Conservation (phyloP, 225 moss, liverwort and hornwort genomes). For the Sphagnum tenellum region DNA sequence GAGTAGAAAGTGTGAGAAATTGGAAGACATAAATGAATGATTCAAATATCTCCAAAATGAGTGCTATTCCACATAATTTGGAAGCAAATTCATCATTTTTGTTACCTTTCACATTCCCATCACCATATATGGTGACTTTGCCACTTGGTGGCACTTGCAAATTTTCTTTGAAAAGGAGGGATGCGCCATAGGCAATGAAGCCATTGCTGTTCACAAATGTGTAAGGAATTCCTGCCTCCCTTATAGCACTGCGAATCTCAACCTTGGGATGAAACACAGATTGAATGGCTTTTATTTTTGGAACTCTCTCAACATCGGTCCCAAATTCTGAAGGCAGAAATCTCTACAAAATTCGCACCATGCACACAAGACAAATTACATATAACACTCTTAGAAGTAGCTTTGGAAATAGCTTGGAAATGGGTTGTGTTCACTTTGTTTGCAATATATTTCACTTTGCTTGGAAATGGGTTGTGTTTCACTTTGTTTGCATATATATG, state of each 20-base stretch:
- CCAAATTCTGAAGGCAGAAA: constrained; percentile 41
- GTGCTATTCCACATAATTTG: too few relatives aligned
- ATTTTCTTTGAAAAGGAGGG: constrained; percentile 6
- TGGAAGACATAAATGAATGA: too few relatives aligned
- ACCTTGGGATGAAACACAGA: constrained; percentile 4
- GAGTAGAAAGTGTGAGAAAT: too few relatives aligned
- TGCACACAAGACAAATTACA: too few relatives aligned
- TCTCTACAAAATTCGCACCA: constrained; percentile 7
- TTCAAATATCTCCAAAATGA: too few relatives aligned
- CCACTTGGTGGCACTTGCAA: constrained; percentile 17
- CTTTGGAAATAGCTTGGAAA: too few relatives aligned
- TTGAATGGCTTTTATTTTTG: constrained; percentile 5
- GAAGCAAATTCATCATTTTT: too few relatives aligned
- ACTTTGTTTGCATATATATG: background rate
- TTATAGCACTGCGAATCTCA: constrained; percentile 14
- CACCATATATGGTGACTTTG: constrained; percentile 23
- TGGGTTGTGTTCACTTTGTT: too few relatives aligned
- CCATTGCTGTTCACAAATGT: constrained; percentile 13
- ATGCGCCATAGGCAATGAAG: constrained; percentile 11
- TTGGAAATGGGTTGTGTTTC: too few relatives aligned
- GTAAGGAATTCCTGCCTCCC: constrained; percentile 31
- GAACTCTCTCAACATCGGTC: constrained; percentile 11
- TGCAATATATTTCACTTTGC: too few relatives aligned
- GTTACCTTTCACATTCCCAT: constrained; percentile 22
- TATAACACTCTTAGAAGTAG: too few relatives aligned